phyloP scores from a whole-genome alignment of 805 yeast genomes.

The Candida schatavii region DNA sequence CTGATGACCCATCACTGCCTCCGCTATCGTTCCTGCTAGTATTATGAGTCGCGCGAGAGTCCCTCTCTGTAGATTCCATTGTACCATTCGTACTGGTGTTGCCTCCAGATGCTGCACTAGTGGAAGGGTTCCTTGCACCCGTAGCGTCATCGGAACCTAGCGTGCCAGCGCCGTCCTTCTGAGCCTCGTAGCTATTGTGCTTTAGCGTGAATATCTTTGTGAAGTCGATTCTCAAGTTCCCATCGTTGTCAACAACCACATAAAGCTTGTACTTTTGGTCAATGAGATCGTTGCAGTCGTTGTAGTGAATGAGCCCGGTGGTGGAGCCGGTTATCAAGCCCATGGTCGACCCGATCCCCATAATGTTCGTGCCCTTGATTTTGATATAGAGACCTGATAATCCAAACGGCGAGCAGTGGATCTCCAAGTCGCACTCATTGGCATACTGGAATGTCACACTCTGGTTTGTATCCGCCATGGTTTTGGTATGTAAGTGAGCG shows the following conservation, averaged over 20 bases:
- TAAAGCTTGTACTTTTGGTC: conserved; percentile 48
- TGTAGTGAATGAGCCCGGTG: conserved; percentile 47
- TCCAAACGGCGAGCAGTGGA: conserved; percentile 58
- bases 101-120: neutral
- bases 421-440: conserved; percentile 50
- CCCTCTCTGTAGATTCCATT: too few relatives aligned
- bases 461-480: conserved; percentile 7
- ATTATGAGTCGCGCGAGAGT: neutral
- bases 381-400: conserved; percentile 50
- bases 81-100: neutral
- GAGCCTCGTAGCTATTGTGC: conserved; percentile 1
- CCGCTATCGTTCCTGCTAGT: neutral
- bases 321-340: conserved; percentile 54
- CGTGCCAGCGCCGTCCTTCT: conserved; percentile 5
- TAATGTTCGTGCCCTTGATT: conserved; percentile 45
- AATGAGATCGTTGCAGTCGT: conserved; percentile 43
- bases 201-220: conserved; percentile 39
- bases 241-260: conserved; percentile 47
- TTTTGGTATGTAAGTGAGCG: too few relatives aligned
- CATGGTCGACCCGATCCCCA: conserved; percentile 58
- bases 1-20: neutral
- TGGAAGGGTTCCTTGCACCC: neutral
- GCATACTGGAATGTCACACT: conserved; percentile 39
- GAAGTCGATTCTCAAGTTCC: conserved; percentile 48
- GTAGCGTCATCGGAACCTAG: conserved; percentile 1